Percentiles rank a stretch among this genome's conserved stretches.
Conservation (phyloP, 352 stramenopile genomes). For the Phytopythium vexans region DNA sequence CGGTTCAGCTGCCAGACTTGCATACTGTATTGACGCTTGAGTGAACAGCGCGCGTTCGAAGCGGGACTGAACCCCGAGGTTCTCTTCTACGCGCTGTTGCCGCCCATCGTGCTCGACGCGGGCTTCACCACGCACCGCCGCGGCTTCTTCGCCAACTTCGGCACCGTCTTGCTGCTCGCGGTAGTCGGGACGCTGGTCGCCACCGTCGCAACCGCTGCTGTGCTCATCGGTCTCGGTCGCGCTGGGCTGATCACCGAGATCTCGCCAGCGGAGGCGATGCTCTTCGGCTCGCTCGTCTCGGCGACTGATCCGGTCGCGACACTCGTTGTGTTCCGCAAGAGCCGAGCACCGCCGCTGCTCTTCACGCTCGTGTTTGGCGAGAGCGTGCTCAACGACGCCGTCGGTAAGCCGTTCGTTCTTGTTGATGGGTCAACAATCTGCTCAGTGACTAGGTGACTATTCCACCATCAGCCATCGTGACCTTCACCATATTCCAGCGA, state of each 20-base stretch:
- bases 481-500: constrained; percentile 67
- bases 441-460: neutral
- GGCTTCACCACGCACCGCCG: constrained; percentile 65
- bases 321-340: constrained; percentile 87
- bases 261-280: constrained; percentile 77
- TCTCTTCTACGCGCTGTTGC: constrained; percentile 59
- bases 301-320: constrained; percentile 92
- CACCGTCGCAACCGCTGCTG: constrained; percentile 46
- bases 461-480: constrained; percentile 68
- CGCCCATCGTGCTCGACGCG: constrained; percentile 62
- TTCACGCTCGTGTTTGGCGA: constrained; percentile 95
- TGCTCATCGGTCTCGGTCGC: constrained; percentile 43
- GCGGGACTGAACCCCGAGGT: constrained; percentile 55
- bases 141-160: constrained; percentile 56
- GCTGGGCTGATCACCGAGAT: constrained; percentile 54
- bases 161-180: constrained; percentile 35
- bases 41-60: constrained; percentile 37
- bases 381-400: constrained; percentile 89
- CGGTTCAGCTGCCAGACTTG: constrained; percentile 15
- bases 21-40: constrained; percentile 35
- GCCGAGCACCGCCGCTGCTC: constrained; percentile 62
- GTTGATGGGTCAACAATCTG: neutral
- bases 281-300: constrained; percentile 90
- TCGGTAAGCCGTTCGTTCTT: constrained; percentile 22
- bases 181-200: constrained; percentile 45